Percentiles rank a stretch among this genome's conserved stretches.
These are phyloP conservation scores for Musa itinerans DNA, from an alignment of 176 grass and related monocot genomes.

Conservation along the genomic window DNA sequence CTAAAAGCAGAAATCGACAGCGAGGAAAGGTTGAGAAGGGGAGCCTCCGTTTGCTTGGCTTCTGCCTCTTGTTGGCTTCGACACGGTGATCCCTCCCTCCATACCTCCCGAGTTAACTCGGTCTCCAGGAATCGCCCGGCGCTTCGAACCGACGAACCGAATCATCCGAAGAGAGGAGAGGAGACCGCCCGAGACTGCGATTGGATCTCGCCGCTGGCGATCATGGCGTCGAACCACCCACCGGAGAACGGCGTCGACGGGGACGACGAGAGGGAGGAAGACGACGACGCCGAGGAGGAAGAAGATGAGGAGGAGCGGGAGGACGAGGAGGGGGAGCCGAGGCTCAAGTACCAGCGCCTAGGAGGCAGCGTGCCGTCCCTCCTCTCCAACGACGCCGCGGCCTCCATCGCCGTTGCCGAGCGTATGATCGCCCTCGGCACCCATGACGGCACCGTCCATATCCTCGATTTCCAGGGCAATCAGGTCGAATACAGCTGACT, in stretches of 20 bases:
- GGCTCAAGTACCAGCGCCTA: conserved; percentile 88
- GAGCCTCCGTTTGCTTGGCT: neutral
- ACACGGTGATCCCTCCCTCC: neutral
- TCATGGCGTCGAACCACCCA: conserved; percentile 37
- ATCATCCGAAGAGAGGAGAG: neutral
- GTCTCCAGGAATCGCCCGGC: neutral
- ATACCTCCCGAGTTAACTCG: neutral
- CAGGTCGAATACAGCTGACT: conserved; percentile 35
- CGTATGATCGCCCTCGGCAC: conserved; percentile 92
- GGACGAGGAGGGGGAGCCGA: conserved; percentile 74
- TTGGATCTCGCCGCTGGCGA: conserved; percentile 4
- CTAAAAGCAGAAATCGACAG: neutral
- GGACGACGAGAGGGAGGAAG: conserved; percentile 33
- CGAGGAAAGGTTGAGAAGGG: neutral
- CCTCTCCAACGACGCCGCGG: conserved; percentile 66
- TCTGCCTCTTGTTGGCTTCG: neutral
- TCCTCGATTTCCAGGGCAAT: conserved; percentile 98
- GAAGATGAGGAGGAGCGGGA: conserved; percentile 25
- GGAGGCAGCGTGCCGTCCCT: conserved; percentile 75
- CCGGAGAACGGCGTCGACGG: conserved; percentile 56
- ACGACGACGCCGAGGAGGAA: conserved; percentile 15
- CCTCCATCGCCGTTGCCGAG: conserved; percentile 75
- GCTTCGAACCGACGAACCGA: neutral
- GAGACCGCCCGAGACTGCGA: neutral
- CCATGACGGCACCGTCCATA: conserved; percentile 74